Base-by-base conservation (phyloP, 1,284 basidiomycete genomes). In the Leccinum griseonigrum region DNA sequence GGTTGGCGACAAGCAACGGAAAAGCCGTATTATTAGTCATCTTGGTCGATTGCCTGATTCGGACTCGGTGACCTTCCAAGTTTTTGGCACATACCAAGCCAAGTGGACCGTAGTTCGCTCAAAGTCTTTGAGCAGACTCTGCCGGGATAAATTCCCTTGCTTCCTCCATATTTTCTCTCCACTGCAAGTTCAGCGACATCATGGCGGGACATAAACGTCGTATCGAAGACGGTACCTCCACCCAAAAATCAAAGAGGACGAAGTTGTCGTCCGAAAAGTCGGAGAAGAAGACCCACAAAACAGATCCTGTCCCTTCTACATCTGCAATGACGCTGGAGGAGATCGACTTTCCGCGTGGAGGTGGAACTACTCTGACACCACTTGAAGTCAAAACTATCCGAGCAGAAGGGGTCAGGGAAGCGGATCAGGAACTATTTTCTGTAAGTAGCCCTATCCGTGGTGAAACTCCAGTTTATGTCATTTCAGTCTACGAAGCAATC, bases 311-410 rank as follows among this genome's bases (percentile, higher is more conserved):
- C 0, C 67, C 74, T 54, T 67, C 70, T 11, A 62, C 68, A 11
- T 81, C 83, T 26, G 76, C 75, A 57, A 74, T 88, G 50, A 76
- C 84, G 43, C 68, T 81, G 50, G 90, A 94, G 53, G 94, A 97
- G 71, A 85, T 95, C 36, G 95, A 98, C 77, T 99, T 98, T 75
- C 96, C 96, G 54, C 87, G 97, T 70, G 97, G 97, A 52, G 91
- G 91, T 38, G 91, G 91, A 58, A 89, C 88, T 2, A 81, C 81
- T 43, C 85, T 97, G 67, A 97, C 96, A 32, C 90, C 94, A 31
- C 79, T 95, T n/a, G 96, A 99, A 76, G 89, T 95, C 65, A 94
- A 96, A 73, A 81, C 90, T 63, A 86, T 94, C 31, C 85, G 90
- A 60, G 87, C 90, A 22, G 96, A 98, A 74, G 97, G 88, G 4